Evolutionary conservation across 441 rosid species (phyloP).

Genomic region (Mallotus repandus): DNA sequence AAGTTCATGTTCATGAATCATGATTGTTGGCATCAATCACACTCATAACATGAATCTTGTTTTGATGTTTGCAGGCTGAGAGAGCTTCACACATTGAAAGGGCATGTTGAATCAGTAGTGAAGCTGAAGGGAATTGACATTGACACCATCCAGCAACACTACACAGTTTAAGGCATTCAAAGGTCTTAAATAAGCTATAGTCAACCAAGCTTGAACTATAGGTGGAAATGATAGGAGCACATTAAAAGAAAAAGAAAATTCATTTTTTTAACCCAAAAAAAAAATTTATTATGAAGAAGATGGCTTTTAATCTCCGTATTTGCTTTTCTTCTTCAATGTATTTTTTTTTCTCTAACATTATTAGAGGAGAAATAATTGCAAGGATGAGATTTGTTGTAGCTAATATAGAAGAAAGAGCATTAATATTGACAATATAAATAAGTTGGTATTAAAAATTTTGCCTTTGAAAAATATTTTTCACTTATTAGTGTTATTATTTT

Average conservation of each 20-base stretch:
- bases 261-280: not conserved
- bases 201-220: not conserved
- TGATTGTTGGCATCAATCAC: too few species aligned
- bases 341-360: not conserved
- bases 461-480: not conserved
- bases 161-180: constrained; percentile 39
- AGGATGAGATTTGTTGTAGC: constrained; percentile 11
- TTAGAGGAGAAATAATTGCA: not conserved
- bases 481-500: not conserved
- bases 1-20: too few species aligned
- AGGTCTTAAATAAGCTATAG: not conserved
- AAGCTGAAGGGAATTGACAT: constrained; percentile 77
- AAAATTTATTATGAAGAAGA: not conserved
- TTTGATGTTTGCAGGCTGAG: constrained; percentile 45
- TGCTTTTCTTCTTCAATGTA: not conserved
- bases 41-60: not conserved
- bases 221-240: not conserved
- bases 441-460: not conserved
- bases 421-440: not conserved
- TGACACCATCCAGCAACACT: constrained; percentile 75
- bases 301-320: not conserved
- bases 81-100: constrained; percentile 78
- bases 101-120: constrained; percentile 81
- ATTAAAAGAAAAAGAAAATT: not conserved
- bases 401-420: not conserved